A percentile compares a stretch with the other conserved stretches of the same genome.
Conservation (phyloP, 2,329 filamentous ascomycete species). For the Tolypocladium tropicale region DNA sequence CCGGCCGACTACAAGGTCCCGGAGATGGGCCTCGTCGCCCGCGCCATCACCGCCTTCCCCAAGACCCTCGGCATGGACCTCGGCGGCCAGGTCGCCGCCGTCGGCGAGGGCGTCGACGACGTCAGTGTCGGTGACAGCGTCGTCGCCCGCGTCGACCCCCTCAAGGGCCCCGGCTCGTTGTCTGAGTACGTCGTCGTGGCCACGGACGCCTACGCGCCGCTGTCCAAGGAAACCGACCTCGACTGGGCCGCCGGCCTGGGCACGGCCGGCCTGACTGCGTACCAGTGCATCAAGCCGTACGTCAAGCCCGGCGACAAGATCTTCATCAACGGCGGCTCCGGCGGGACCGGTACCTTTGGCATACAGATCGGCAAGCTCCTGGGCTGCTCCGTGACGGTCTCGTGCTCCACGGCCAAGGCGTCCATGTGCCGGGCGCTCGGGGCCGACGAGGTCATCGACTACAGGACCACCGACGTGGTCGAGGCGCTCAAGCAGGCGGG, state of each 20-base stretch:
- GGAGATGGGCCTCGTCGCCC: constrained; percentile 28
- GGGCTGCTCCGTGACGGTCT: constrained; percentile 49
- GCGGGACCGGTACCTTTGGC: constrained; percentile 49
- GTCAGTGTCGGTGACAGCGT: constrained; percentile 31
- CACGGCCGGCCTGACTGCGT: constrained; percentile 37
- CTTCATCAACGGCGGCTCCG: constrained; percentile 56
- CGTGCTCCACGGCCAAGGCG: constrained; percentile 50
- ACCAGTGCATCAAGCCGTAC: constrained; percentile 35
- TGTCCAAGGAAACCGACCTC: constrained; percentile 28
- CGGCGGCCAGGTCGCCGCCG: constrained; percentile 33
- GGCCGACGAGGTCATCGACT: constrained; percentile 56
- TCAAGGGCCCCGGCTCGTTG: constrained; percentile 27
- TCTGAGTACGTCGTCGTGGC: constrained; percentile 29
- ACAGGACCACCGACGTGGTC: constrained; percentile 39
- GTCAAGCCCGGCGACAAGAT: constrained; percentile 43
- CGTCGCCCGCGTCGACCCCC: constrained; percentile 24
- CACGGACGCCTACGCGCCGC: constrained; percentile 19
- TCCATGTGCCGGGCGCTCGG: constrained; percentile 47
- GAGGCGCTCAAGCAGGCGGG: constrained; percentile 34
- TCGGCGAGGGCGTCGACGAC: constrained; percentile 15
- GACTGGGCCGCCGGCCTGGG: constrained; percentile 32
- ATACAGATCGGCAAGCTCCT: constrained; percentile 56
- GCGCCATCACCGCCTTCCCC: constrained; percentile 21
- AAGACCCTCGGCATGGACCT: constrained; percentile 40
- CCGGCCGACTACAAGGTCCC: constrained; percentile 39